Percentiles rank a stretch among this genome's conserved stretches.
These are phyloP conservation scores for Diaporthe sp. DNA, from an alignment of 2,329 filamentous ascomycete species.

Conservation along the genomic window DNA sequence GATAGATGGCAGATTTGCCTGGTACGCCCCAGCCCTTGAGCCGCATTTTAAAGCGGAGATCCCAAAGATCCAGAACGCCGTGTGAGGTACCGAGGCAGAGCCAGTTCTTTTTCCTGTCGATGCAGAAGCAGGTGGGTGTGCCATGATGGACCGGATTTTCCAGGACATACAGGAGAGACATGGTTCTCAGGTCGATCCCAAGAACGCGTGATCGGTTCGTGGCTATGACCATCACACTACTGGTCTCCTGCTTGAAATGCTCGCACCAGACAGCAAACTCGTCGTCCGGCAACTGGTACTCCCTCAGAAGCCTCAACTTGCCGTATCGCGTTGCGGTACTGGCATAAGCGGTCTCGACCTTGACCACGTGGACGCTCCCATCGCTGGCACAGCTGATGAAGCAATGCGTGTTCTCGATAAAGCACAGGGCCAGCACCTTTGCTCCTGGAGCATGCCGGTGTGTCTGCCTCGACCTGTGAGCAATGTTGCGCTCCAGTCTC, in stretches of 20 bases:
- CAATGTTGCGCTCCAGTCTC: conserved; percentile 90
- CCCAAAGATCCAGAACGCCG: conserved; percentile 94
- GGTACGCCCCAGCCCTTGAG: conserved; percentile 91
- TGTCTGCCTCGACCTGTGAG: conserved; percentile 87
- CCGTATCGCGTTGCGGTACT: conserved; percentile 78
- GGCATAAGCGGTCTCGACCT: conserved; percentile 71
- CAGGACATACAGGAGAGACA: conserved; percentile 84
- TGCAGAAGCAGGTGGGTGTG: conserved; percentile 89
- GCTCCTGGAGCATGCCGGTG: conserved; percentile 81
- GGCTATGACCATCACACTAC: conserved; percentile 86
- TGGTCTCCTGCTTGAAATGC: conserved; percentile 86
- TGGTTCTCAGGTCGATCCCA: conserved; percentile 88
- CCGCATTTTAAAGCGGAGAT: conserved; percentile 92
- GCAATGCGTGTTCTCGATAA: conserved; percentile 93
- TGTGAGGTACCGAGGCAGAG: conserved; percentile 92
- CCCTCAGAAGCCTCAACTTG: conserved; percentile 80
- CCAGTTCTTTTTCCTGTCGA: conserved; percentile 91
- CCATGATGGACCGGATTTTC: conserved; percentile 94
- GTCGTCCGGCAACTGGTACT: conserved; percentile 77
- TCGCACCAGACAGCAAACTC: conserved; percentile 93
- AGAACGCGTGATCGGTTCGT: conserved; percentile 89
- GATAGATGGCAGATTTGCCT: conserved; percentile 83
- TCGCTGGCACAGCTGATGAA: conserved; percentile 93
- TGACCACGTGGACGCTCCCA: conserved; percentile 90
- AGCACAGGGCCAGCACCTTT: conserved; percentile 85